Percentiles rank a stretch among this genome's conserved stretches.
These are phyloP conservation scores for Globisporangium solare DNA, from an alignment of 352 stramenopile genomes.

Conservation along the genomic window DNA sequence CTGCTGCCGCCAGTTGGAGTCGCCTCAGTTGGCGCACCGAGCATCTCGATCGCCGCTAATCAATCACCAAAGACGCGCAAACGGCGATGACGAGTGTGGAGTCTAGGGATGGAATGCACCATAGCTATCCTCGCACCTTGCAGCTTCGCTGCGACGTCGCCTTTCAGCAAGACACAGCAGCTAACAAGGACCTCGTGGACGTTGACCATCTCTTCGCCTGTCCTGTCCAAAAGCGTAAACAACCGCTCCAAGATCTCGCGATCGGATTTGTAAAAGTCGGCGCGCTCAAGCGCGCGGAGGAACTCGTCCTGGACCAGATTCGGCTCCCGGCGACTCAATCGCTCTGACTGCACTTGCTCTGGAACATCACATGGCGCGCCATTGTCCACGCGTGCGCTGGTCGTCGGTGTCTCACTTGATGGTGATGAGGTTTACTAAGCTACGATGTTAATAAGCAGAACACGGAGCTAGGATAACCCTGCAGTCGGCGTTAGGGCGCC, in stretches of 20 bases:
- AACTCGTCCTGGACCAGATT: constrained; percentile 37
- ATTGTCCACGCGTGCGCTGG: background rate
- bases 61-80: background rate
- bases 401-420: background rate
- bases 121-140: constrained; percentile 23
- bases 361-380: background rate
- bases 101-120: too few relatives aligned
- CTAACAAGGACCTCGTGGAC: constrained; percentile 41
- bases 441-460: too few relatives aligned
- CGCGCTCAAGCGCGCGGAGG: constrained; percentile 30
- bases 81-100: background rate
- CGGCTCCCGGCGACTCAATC: constrained; percentile 14
- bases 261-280: constrained; percentile 39
- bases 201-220: constrained; percentile 45
- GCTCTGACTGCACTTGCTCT: background rate
- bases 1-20: constrained; percentile 1
- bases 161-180: constrained; percentile 33
- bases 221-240: constrained; percentile 59
- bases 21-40: constrained; percentile 14
- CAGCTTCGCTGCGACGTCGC: constrained; percentile 35
- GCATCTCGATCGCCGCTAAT: constrained; percentile 11
- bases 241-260: constrained; percentile 46
- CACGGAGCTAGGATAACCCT: too few relatives aligned
- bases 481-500: too few relatives aligned
- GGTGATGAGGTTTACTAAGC: too few relatives aligned